phyloP scores from a whole-genome alignment of 2,329 filamentous ascomycete genomes.

The Trichoderma sp. region DNA sequence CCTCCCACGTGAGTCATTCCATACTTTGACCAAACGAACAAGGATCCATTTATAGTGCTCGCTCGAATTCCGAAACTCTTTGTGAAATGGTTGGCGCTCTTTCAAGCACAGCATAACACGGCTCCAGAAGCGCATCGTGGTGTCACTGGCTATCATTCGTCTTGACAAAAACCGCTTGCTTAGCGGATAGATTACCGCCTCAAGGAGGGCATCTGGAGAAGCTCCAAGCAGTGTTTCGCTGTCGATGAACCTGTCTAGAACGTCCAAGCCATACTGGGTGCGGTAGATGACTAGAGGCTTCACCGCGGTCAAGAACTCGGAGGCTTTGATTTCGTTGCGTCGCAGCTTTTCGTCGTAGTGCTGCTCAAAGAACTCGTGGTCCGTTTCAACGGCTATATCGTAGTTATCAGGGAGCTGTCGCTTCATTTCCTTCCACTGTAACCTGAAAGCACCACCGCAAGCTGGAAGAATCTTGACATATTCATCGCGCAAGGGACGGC shows the following conservation, averaged over 20 bases:
- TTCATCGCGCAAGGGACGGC: background rate
- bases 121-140: background rate
- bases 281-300: background rate
- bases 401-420: background rate
- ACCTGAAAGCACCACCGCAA: background rate
- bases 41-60: background rate
- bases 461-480: slow-evolving; percentile 6
- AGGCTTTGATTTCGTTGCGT: background rate
- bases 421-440: background rate
- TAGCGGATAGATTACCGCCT: background rate
- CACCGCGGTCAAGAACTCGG: background rate
- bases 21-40: background rate
- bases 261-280: background rate
- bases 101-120: background rate
- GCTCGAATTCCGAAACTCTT: background rate
- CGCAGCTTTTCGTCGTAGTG: background rate
- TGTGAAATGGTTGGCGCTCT: background rate
- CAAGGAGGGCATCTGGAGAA: background rate
- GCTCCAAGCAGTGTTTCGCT: background rate
- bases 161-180: background rate
- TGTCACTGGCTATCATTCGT: background rate
- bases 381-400: background rate
- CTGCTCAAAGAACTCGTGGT: slow-evolving; percentile 4
- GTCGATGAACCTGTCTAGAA: background rate
- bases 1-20: background rate